A percentile compares a stretch with the other conserved stretches of the same genome.
Conservation (phyloP, 2,329 filamentous ascomycete species). For the Nemania sp. region DNA sequence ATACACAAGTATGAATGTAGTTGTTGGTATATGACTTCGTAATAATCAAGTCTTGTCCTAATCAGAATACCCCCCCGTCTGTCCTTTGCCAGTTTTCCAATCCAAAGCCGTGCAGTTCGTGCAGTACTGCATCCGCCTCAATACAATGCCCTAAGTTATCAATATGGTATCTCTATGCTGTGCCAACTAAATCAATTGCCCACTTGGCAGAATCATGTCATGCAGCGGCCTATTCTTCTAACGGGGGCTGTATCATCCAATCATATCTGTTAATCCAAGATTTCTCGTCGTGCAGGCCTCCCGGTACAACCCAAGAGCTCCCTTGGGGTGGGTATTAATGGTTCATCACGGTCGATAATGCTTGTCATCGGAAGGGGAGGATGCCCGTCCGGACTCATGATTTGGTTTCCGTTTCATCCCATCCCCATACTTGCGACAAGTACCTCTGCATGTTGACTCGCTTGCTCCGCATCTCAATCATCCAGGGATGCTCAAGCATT, state of each 20-base stretch:
- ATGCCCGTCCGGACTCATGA: slow-evolving; percentile 14
- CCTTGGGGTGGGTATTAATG: neutral
- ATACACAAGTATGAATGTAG: slow-evolving; percentile 1
- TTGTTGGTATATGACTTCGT: slow-evolving; percentile 1
- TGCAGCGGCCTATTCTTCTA: neutral
- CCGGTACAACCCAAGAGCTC: neutral
- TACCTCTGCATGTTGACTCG: slow-evolving; percentile 98
- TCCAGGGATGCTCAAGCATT: slow-evolving; percentile 99
- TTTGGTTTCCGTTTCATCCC: slow-evolving; percentile 65
- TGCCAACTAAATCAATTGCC: slow-evolving; percentile 11
- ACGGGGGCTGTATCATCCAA: slow-evolving; percentile 9
- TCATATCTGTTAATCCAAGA: neutral
- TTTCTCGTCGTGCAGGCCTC: neutral
- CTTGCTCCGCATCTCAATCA: slow-evolving; percentile 93
- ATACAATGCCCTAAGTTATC: neutral
- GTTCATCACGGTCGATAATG: neutral
- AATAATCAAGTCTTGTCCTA: neutral
- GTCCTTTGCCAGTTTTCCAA: slow-evolving; percentile 1
- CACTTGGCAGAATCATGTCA: slow-evolving; percentile 2
- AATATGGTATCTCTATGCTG: slow-evolving; percentile 19
- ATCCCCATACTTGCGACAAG: slow-evolving; percentile 93
- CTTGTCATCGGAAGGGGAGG: neutral
- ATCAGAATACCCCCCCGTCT: neutral
- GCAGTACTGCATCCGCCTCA: neutral
- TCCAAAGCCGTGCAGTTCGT: neutral